Evolutionary conservation across 2,329 filamentous ascomycete genomes (phyloP), one percentile per base, ranked within the genome.

Genomic region (Claviceps sp.): DNA sequence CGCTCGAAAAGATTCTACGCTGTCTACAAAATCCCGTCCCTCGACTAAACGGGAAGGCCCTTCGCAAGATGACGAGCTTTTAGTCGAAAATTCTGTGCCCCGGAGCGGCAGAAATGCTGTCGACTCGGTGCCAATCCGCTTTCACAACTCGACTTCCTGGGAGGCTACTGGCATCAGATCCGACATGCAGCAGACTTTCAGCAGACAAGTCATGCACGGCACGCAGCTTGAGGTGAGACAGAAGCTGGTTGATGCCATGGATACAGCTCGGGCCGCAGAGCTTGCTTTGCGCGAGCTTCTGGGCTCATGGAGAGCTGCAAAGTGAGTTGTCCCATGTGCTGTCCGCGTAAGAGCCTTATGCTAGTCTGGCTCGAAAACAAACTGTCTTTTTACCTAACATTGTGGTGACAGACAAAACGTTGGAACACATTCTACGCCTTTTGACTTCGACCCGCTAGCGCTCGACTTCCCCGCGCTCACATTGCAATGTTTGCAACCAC

Each of bases 381-480:
- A 19, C 3, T 22, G 11, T 42, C 8, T 30, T 6, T 54, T 60
- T n/a, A 60, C 22, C 55, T 48, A 48, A 51, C 52, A 43, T 53
- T 16, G 54, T 41, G 30, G 30, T 34, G 55, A 1, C 50, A 82
- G 79, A 59, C 73, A 75, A 59, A 73, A 79, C 47, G 70, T 81
- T 48, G 74, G 81, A 55, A 71, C 74, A 57, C 70, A 70, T 50
- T 76, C 77, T 8, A 71, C 73, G 58, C 80, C 81, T 2, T 84
- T 84, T 60, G 86, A 91, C 57, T 94, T 95, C 68, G 87, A 96
- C 58, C 85, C 91, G 38, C 80, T 90, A 55, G 76, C 85, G 5
- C 81, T 95, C 64, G 89, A 89, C 54, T 96, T 95, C 61, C 89
- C 90, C 6, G 83, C 86, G 6, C 76, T 97, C 42, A 89, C 85